Conservation (phyloP, 208 protist genomes). For the Vickermania spadyakhi region DNA sequence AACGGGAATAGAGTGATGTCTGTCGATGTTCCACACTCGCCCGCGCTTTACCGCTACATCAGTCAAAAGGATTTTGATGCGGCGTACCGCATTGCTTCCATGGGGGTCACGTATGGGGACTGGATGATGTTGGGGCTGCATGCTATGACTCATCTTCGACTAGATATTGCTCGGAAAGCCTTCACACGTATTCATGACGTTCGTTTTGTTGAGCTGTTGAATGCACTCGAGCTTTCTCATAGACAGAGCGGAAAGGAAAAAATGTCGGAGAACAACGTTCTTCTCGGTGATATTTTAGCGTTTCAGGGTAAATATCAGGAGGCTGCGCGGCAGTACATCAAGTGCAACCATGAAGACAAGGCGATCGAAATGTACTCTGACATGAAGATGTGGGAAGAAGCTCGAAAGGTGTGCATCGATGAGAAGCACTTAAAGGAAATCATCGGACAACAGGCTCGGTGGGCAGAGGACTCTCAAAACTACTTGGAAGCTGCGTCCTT, state of each 20-base stretch:
- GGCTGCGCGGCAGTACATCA: slow-evolving; percentile 82
- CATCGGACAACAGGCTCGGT: slow-evolving; percentile 87
- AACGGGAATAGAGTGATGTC: slow-evolving; percentile 73
- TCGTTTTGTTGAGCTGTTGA: slow-evolving; percentile 89
- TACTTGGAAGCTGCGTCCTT: slow-evolving; percentile 79
- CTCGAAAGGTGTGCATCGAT: slow-evolving; percentile 84
- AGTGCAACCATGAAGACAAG: slow-evolving; percentile 51
- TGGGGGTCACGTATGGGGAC: slow-evolving; percentile 91
- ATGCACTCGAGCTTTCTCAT: slow-evolving; percentile 68
- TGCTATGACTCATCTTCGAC: slow-evolving; percentile 80
- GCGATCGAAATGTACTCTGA: slow-evolving; percentile 94
- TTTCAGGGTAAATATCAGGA: slow-evolving; percentile 93
- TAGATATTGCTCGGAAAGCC: slow-evolving; percentile 87
- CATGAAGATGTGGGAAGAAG: slow-evolving; percentile 92
- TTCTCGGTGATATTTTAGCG: slow-evolving; percentile 86
- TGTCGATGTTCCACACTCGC: slow-evolving; percentile 92
- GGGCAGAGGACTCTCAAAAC: slow-evolving; percentile 90
- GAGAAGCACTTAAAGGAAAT: slow-evolving; percentile 82
- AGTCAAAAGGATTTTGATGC: slow-evolving; percentile 83
- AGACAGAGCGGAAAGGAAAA: slow-evolving; percentile 24
- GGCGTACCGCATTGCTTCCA: slow-evolving; percentile 90
- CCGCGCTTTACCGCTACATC: slow-evolving; percentile 88
- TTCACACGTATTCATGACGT: slow-evolving; percentile 91
- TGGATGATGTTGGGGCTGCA: slow-evolving; percentile 93
- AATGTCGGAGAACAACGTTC: slow-evolving; percentile 29